These are phyloP conservation scores for Sporisorium graminicola DNA, from an alignment of 1,284 basidiomycete genomes.

Conservation along the genomic window DNA sequence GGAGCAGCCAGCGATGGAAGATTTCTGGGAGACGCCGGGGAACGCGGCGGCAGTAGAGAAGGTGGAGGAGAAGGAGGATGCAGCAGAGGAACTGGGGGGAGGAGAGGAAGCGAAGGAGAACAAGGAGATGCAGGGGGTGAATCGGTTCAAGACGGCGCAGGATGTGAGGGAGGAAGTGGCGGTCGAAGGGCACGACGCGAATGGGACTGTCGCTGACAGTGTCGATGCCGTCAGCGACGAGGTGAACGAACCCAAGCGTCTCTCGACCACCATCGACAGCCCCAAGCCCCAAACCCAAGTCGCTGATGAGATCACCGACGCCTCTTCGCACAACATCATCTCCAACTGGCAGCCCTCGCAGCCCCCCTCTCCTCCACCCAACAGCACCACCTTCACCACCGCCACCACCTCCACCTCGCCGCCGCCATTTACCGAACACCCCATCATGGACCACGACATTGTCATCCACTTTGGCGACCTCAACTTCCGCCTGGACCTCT, in stretches of 20 bases:
- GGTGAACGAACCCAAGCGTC: too few relatives aligned
- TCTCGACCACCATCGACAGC: background rate
- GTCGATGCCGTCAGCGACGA: background rate
- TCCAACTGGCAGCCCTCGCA: background rate
- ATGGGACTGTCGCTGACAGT: background rate
- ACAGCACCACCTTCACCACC: too few relatives aligned
- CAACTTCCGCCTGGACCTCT: conserved; percentile 91
- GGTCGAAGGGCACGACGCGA: background rate
- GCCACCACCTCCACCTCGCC: background rate
- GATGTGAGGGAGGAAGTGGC: conserved; percentile 13
- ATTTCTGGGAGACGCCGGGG: conserved; percentile 78
- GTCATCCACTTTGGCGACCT: conserved; percentile 92
- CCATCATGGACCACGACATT: conserved; percentile 69
- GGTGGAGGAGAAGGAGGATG: background rate
- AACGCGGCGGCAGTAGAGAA: conserved; percentile 81
- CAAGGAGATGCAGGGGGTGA: conserved; percentile 86
- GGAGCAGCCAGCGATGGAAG: background rate
- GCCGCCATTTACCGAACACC: conserved; percentile 8
- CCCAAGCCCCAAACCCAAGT: background rate
- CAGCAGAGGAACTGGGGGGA: conserved; percentile 78
- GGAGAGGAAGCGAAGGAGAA: conserved; percentile 67
- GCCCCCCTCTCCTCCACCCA: conserved; percentile 1
- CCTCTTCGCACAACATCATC: background rate
- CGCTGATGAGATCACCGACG: conserved; percentile 1
- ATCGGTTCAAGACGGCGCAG: conserved; percentile 16